phyloP scores from a whole-genome alignment of 768 basidiomycete genomes.

The Cystobasidium ongulense region DNA sequence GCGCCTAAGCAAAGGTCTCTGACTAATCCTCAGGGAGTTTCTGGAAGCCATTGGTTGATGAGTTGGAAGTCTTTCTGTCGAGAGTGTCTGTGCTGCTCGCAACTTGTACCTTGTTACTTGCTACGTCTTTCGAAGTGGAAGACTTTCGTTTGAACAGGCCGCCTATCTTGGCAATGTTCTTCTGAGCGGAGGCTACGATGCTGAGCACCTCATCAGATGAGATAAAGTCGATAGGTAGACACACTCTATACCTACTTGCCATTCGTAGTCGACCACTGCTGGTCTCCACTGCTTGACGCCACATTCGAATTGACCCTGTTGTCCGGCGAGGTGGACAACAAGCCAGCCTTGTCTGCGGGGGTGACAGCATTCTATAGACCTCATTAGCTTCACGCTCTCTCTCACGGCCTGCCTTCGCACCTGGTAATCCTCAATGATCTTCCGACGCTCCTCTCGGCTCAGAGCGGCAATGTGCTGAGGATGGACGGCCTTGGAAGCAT shows the following conservation, averaged over 20 bases:
- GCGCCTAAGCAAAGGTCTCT: too few species aligned
- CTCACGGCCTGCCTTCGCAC: background rate
- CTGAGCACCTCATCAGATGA: background rate
- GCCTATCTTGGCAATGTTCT: background rate
- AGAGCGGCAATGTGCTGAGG: background rate
- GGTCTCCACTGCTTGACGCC: background rate
- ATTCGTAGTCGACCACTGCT: background rate
- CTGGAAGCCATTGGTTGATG: background rate
- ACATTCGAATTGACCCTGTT: background rate
- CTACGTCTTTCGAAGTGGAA: background rate
- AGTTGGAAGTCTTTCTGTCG: background rate
- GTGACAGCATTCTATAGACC: background rate
- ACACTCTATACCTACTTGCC: background rate
- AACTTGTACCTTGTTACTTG: background rate
- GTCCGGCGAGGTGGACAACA: background rate
- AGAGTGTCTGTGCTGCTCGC: background rate
- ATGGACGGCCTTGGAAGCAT: background rate
- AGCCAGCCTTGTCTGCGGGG: background rate
- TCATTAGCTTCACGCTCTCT: background rate
- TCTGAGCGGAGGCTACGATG: background rate
- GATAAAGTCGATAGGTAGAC: background rate
- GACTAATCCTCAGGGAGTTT: background rate
- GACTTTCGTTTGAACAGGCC: conserved; percentile 1
- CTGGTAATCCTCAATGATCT: background rate
- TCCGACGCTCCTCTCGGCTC: background rate